These are phyloP conservation scores for Rhizophagus clarus DNA, from an alignment of 192 early-diverging fungal species.

Conservation along the genomic window DNA sequence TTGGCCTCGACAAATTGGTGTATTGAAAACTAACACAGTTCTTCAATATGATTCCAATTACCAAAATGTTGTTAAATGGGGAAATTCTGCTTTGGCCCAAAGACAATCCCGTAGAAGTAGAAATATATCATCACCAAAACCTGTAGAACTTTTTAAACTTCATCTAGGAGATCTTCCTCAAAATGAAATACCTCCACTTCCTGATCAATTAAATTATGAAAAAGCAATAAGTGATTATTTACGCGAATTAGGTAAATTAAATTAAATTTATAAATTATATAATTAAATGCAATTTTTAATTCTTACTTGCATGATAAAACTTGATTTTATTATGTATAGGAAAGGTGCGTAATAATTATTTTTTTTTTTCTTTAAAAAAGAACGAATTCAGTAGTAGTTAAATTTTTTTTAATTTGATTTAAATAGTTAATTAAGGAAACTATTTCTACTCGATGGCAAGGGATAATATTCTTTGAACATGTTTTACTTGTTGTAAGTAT, in stretches of 20 bases:
- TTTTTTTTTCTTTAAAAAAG: background rate
- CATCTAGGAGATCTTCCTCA: conserved; percentile 46
- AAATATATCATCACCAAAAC: background rate
- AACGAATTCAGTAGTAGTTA: no score
- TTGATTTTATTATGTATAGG: no score
- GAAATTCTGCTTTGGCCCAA: background rate
- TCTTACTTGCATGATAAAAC: no score
- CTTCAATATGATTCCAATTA: background rate
- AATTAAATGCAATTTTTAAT: no score
- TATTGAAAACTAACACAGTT: conserved; percentile 13
- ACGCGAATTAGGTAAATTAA: background rate
- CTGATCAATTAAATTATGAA: conserved; percentile 47
- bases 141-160: conserved; percentile 14
- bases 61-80: background rate
- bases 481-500: conserved; percentile 40
- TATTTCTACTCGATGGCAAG: background rate
- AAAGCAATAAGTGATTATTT: conserved; percentile 57
- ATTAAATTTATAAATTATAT: no score
- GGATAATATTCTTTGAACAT: background rate
- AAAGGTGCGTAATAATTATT: background rate
- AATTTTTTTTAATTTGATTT: background rate
- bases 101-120: no score
- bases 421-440: conserved; percentile 20
- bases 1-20: background rate
- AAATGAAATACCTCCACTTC: conserved; percentile 40